Evolutionary conservation across 2,329 filamentous ascomycete genomes (phyloP).

Genomic region (Penicillium janthinellum): DNA sequence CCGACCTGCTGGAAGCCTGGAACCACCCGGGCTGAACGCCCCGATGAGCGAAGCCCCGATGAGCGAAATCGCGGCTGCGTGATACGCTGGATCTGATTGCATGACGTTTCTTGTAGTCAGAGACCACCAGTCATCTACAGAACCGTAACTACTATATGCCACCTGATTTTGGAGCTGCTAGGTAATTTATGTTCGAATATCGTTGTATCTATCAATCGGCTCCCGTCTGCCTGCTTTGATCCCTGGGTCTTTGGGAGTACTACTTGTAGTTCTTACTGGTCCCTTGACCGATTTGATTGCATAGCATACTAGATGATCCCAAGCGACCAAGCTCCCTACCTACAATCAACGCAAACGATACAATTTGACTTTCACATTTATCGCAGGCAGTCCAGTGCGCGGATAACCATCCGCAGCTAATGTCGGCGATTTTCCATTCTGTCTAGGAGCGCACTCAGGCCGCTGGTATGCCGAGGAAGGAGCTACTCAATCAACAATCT

Average conservation of each 20-base stretch:
- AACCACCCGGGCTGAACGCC: not conserved
- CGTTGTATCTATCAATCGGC: too few relatives aligned
- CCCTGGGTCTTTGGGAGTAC: too few relatives aligned
- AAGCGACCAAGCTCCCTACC: too few relatives aligned
- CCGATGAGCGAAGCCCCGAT: not conserved
- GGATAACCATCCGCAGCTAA: too few relatives aligned
- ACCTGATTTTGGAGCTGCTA: not conserved
- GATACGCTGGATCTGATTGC: not conserved
- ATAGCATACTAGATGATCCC: too few relatives aligned
- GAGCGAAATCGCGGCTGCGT: not conserved
- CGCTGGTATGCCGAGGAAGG: not conserved
- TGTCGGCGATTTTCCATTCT: not conserved
- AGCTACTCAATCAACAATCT: not conserved
- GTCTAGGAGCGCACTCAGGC: not conserved
- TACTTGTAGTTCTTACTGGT: too few relatives aligned
- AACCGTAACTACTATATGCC: too few relatives aligned
- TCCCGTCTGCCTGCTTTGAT: too few relatives aligned
- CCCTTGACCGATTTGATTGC: too few relatives aligned
- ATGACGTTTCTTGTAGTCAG: not conserved
- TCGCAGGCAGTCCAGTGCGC: not conserved
- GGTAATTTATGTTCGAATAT: not conserved
- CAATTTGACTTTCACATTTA: not conserved
- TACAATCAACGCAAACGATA: not conserved
- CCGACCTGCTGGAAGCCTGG: not conserved
- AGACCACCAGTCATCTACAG: too few relatives aligned